phyloP scores from a whole-genome alignment of 768 basidiomycete species.

The Boletus subcaerulescens region DNA sequence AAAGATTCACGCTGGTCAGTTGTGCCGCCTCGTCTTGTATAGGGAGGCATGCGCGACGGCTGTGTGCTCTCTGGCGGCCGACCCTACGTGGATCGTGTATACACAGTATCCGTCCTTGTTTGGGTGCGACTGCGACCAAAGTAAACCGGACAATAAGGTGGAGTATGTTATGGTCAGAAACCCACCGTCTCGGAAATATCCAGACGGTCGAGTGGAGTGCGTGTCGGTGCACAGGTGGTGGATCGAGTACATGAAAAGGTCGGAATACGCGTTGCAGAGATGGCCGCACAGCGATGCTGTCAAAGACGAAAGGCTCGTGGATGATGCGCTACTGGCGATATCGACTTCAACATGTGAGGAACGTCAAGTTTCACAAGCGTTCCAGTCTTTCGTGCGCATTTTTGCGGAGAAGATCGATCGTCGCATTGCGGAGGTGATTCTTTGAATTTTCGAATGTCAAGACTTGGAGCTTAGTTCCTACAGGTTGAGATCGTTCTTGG shows the following conservation, averaged over 20 bases:
- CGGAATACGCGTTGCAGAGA: constrained; percentile 1
- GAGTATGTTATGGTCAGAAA: neutral
- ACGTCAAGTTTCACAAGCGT: neutral
- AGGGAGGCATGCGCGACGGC: constrained; percentile 2
- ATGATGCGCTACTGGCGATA: neutral
- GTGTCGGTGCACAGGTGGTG: constrained; percentile 12
- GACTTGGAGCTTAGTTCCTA: neutral
- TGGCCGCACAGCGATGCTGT: neutral
- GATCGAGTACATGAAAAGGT: constrained; percentile 13
- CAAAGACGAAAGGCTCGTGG: constrained; percentile 1
- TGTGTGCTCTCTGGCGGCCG: neutral
- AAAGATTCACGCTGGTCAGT: constrained; percentile 2
- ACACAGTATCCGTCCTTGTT: neutral
- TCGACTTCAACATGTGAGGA: neutral
- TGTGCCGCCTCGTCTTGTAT: constrained; percentile 8
- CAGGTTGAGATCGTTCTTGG: constrained; percentile 13
- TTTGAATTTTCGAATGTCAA: neutral
- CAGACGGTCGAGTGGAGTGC: neutral
- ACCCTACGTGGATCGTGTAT: constrained; percentile 10
- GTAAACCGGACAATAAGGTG: neutral
- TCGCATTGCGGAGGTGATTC: constrained; percentile 6
- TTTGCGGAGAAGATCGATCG: constrained; percentile 9
- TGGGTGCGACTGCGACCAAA: neutral
- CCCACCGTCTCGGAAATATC: constrained; percentile 5
- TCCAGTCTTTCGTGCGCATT: constrained; percentile 7